Percentiles rank a stretch among this genome's conserved stretches.
These are phyloP conservation scores for Dendrothele bispora DNA, from an alignment of 768 basidiomycete genomes.

Conservation along the genomic window DNA sequence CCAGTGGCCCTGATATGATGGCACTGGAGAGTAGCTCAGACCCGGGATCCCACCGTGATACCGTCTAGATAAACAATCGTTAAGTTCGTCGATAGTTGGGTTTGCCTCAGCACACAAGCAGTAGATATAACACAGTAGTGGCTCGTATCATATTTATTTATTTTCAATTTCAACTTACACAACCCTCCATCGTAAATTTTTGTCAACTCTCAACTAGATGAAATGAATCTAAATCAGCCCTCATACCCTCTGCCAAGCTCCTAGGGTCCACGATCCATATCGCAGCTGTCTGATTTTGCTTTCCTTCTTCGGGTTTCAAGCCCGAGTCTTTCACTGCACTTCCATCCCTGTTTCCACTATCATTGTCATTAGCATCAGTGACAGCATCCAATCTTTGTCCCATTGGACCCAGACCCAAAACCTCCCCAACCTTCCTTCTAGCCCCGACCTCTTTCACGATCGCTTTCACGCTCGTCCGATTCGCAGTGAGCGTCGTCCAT, in stretches of 20 bases:
- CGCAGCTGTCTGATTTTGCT: slow-evolving; percentile 31
- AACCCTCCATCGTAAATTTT: no score
- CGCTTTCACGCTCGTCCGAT: slow-evolving; percentile 73
- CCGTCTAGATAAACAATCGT: no score
- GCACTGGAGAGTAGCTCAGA: no score
- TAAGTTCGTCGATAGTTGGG: no score
- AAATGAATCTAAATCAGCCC: slow-evolving; percentile 29
- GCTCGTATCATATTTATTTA: no score
- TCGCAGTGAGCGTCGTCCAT: slow-evolving; percentile 90
- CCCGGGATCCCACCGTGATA: no score
- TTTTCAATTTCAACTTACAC: no score
- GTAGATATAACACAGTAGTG: no score
- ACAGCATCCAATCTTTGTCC: slow-evolving; percentile 29
- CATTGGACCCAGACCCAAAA: background rate
- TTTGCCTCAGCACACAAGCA: no score
- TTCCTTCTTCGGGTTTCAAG: slow-evolving; percentile 19
- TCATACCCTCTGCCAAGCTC: slow-evolving; percentile 69
- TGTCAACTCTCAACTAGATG: no score
- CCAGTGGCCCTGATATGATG: no score
- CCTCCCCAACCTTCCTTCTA: slow-evolving; percentile 26
- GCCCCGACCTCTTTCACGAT: slow-evolving; percentile 67
- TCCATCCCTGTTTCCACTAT: slow-evolving; percentile 12
- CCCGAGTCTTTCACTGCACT: slow-evolving; percentile 18
- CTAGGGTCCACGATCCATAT: slow-evolving; percentile 81
- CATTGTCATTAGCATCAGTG: slow-evolving; percentile 8